Conservation (phyloP, 2,329 filamentous ascomycete genomes). For the Diaporthe sp. region DNA sequence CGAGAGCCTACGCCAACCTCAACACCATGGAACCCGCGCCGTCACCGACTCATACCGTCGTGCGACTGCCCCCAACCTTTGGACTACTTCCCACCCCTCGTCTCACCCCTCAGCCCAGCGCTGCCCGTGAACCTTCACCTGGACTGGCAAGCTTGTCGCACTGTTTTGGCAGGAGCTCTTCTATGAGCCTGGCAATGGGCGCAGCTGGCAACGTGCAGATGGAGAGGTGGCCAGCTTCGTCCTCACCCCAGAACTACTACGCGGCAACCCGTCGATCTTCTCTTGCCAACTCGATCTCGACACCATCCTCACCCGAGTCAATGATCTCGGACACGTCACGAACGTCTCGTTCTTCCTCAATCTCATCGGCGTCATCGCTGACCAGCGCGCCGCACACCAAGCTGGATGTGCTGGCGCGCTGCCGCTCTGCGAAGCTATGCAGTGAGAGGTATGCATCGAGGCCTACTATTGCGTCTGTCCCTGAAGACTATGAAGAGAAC, state of each 20-base stretch:
- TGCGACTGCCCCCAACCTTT: conserved; percentile 62
- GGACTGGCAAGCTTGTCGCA: conserved; percentile 46
- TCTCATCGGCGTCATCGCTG: conserved; percentile 71
- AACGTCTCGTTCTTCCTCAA: conserved; percentile 72
- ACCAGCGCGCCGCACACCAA: conserved; percentile 69
- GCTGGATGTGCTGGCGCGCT: conserved; percentile 72
- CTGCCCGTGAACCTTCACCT: conserved; percentile 68
- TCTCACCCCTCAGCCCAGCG: conserved; percentile 65
- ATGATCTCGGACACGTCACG: conserved; percentile 73
- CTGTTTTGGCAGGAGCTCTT: conserved; percentile 60
- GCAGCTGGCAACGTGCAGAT: conserved; percentile 60
- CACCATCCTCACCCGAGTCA: conserved; percentile 73
- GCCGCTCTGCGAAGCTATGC: conserved; percentile 67
- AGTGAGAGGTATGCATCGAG: conserved; percentile 65
- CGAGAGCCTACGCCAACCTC: conserved; percentile 54
- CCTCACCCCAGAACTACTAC: conserved; percentile 63
- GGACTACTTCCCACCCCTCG: conserved; percentile 69
- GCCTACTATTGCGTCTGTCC: conserved; percentile 65
- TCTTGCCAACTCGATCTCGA: conserved; percentile 71
- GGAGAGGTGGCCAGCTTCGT: conserved; percentile 64
- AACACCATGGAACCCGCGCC: conserved; percentile 62
- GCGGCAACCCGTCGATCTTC: conserved; percentile 66
- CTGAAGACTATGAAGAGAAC: conserved; percentile 64
- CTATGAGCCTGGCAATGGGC: conserved; percentile 70
- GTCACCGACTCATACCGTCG: conserved; percentile 53